Base-by-base conservation (phyloP, 148 eudicot species). In the Fagopyrum tataricum region DNA sequence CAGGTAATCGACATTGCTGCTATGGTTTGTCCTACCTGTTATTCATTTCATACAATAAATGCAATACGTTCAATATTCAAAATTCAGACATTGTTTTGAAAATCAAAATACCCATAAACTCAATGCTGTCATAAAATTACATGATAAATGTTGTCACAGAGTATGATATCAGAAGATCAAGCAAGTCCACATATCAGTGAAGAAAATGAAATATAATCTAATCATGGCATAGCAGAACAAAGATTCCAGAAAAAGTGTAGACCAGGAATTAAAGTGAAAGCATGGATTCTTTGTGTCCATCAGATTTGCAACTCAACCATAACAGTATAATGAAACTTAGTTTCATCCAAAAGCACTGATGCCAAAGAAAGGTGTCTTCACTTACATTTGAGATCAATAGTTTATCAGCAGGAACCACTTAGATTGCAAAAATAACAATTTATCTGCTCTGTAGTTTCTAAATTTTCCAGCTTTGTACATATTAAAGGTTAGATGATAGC, bases 401-500 rank as follows among this genome's bases (percentile, higher is more conserved):
- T 20, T 39, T 64, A 10, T 6, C 43, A 64, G 69, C 9, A 39
- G 62, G 31, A 56, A 9, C 10, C 26, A 56, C 10, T 31, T 5
- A 56, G 62, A 6, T 21, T 56, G 62, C 62, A 20, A 21, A 39
- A 31, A 64, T 13, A 23, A 8, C 14, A 64, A 37, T 20, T 64
- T 31, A 64, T 64, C 18, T 26, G 69, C 15, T 59, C 23, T 39
- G 69, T 64, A 43, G 42, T 64, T 62, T 37, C 26, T 4, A 62
- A 21, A 62, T 31, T 31, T 62, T 62, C 43, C 41, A 62, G n/a
- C n/a, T 62, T 37, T 37, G 69, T 64, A 64, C 39, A 64, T 14
- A 64, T 64, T 64, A 64, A 31, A 37, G 69, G 69, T 26, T 64
- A 64, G 69, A 31, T 62, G 67, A 62, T 64, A 31, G 44, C 21